Evolutionary conservation across 225 moss, liverwort and hornwort species (phyloP).

Genomic region (Bryum argenteum): DNA sequence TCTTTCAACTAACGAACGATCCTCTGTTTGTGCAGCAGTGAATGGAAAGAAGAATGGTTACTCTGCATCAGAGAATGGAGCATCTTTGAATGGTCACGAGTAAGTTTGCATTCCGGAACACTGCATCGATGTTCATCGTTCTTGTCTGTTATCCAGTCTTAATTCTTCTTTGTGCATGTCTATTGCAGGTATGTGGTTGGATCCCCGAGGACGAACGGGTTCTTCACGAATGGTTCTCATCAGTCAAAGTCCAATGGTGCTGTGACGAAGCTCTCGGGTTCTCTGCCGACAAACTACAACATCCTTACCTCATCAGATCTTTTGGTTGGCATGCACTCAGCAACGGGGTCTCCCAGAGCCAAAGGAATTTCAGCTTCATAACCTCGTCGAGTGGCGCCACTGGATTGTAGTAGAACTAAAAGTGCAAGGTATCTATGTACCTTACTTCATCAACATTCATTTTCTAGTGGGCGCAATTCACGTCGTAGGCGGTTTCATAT

Average conservation of each 20-base stretch:
- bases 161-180: not conserved
- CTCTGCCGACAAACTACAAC: conserved; percentile 47
- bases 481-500: conserved; percentile 34
- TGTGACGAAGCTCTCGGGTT: conserved; percentile 46
- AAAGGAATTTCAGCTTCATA: conserved; percentile 57
- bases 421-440: conserved; percentile 28
- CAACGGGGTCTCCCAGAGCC: conserved; percentile 58
- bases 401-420: conserved; percentile 30
- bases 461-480: conserved; percentile 36
- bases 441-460: conserved; percentile 40
- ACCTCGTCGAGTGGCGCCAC: conserved; percentile 22
- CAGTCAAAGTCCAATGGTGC: conserved; percentile 56
- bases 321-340: conserved; percentile 65
- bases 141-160: not conserved
- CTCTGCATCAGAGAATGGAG: conserved; percentile 40
- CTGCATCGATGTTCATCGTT: no score
- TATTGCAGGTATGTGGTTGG: conserved; percentile 39
- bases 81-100: conserved; percentile 49
- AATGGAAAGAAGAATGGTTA: conserved; percentile 60
- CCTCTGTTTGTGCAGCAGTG: conserved; percentile 39
- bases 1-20: conserved; percentile 16
- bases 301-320: conserved; percentile 68
- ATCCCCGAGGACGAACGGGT: conserved; percentile 39
- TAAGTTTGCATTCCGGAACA: conserved; percentile 27
- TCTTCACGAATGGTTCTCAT: conserved; percentile 47